phyloP scores from a whole-genome alignment of 2,329 filamentous ascomycete genomes.

The Ceratocystis cacaofunesta region DNA sequence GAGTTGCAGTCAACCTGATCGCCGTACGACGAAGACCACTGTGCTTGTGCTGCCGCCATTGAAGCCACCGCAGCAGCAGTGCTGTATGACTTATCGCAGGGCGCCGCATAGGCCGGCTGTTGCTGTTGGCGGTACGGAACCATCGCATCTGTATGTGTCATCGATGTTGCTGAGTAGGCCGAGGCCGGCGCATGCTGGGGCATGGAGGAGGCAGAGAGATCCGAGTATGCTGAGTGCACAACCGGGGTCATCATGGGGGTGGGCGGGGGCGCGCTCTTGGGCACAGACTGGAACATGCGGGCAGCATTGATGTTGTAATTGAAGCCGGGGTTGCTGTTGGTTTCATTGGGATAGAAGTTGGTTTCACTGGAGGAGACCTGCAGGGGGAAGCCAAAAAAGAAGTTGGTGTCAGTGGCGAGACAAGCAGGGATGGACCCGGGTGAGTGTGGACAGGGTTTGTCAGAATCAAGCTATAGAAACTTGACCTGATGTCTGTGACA shows the following conservation, averaged over 20 bases:
- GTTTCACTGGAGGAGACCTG: conserved; percentile 30
- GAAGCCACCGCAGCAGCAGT: neutral
- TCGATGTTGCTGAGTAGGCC: conserved; percentile 22
- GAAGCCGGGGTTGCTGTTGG: conserved; percentile 21
- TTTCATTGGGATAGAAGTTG: conserved; percentile 22
- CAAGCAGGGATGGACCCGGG: neutral
- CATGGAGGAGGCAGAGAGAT: neutral
- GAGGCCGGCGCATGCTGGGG: conserved; percentile 18
- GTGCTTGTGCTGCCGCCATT: neutral
- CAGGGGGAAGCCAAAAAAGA: neutral
- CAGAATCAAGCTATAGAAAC: neutral
- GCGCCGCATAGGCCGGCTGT: neutral
- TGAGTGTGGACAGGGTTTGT: neutral
- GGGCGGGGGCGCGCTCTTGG: conserved; percentile 22
- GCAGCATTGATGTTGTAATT: conserved; percentile 27
- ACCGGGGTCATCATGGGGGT: conserved; percentile 10
- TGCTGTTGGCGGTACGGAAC: conserved; percentile 21
- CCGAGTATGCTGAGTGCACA: conserved; percentile 3
- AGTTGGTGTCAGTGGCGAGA: neutral
- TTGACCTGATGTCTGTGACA: neutral
- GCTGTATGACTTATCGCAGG: neutral
- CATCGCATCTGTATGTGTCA: conserved; percentile 24
- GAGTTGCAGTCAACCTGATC: conserved; percentile 28
- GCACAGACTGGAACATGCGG: conserved; percentile 22
- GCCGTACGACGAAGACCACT: conserved; percentile 25